Conservation (phyloP, 164 flowering plant species). For the Cinnamomum micranthum region DNA sequence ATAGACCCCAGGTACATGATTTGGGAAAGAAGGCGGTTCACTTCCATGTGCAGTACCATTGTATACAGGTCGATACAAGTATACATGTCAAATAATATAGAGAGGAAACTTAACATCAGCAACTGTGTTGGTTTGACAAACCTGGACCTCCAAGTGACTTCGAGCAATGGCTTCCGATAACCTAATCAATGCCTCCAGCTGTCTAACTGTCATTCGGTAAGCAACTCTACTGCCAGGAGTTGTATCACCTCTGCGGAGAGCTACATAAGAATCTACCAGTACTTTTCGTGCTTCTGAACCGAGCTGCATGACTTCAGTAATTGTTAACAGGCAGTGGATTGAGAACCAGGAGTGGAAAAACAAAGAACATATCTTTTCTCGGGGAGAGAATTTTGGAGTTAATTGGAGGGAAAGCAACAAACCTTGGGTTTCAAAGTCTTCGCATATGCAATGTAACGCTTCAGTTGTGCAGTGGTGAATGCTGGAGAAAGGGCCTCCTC, state of each 20-base stretch:
- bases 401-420: background rate
- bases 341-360: background rate
- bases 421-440: slow-evolving; percentile 95
- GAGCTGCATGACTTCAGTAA: slow-evolving; percentile 41
- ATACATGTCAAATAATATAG: too few species aligned
- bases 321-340: slow-evolving; percentile 3
- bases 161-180: slow-evolving; percentile 93
- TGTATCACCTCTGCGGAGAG: slow-evolving; percentile 86
- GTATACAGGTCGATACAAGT: too few species aligned
- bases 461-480: slow-evolving; percentile 73
- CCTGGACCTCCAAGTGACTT: slow-evolving; percentile 71
- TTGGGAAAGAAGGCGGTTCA: background rate
- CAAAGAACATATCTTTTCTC: background rate
- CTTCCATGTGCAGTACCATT: background rate
- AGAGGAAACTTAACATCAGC: background rate
- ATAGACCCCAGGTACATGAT: background rate
- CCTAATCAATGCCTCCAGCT: slow-evolving; percentile 90
- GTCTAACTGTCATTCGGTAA: slow-evolving; percentile 96
- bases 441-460: slow-evolving; percentile 89
- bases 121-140: slow-evolving; percentile 11
- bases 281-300: slow-evolving; percentile 68
- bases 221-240: slow-evolving; percentile 95
- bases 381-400: background rate
- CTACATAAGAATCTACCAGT: slow-evolving; percentile 90
- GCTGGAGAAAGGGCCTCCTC: slow-evolving; percentile 85